Base-by-base conservation (phyloP, 371 early-diverging fungal genomes). In the Apophysomyces sp. region DNA sequence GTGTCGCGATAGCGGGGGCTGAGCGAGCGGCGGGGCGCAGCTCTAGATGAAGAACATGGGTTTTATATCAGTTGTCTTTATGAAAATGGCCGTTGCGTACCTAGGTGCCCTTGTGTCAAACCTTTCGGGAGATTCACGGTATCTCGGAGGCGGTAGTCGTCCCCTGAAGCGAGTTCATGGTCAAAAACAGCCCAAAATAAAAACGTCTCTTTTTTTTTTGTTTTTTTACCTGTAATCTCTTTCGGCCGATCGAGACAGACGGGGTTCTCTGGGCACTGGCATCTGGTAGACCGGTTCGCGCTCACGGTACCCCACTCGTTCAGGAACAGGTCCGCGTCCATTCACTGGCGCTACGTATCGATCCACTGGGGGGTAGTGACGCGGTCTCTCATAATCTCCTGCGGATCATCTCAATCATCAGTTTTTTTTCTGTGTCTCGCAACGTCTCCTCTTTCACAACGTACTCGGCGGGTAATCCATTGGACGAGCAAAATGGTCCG, bases 401-500 rank as follows among this genome's bases (percentile, higher is more conserved):
- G 49, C 49, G 49, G 27, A 9, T 44, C 49, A 44, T 44, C 49
- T 44, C 49, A 44, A 44, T 44, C 49, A 44, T 44, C 49, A 44
- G 49, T 44, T 44, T n/a, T n/a, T 37, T 37, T 37, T 44, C 49
- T 21, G 21, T 18, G n/a, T 21, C 21, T 44, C 21, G 41, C 13
- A 41, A 44, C 21, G 49, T 44, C 16, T 44, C 49, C 49, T 44
- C 49, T 44, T 44, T 41, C 21, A 18, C 49, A n/a, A 57, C 57
- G 57, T 57, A 57, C 57, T 57, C 40, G 57, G 32, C 41, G 57
- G 57, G 24, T 57, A 57, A 18, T 34, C 28, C 32, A 24, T 44
- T 26, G 16, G 49, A 44, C 57, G 40, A 30, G 57, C 15, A 57
- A 36, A 57, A 24, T 40, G 28, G n/a, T 24, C 39, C 36, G 26